Evolutionary conservation across 768 basidiomycete genomes (phyloP).

Genomic region (Favolaschia claudopus): DNA sequence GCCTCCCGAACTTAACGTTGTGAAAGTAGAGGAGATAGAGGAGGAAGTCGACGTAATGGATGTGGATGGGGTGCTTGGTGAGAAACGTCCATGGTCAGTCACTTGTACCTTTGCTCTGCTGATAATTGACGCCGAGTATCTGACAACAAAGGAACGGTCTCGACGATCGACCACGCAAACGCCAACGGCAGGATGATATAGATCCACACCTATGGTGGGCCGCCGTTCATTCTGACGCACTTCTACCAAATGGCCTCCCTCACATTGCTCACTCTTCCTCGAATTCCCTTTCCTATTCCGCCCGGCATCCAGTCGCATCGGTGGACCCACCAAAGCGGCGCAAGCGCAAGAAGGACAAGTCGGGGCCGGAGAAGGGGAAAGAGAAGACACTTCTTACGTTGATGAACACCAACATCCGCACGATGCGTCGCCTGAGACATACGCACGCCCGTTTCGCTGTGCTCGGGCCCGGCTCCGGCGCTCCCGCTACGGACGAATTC

Average conservation of each 20-base stretch:
- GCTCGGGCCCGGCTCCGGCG: constrained; percentile 43
- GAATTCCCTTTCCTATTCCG: neutral
- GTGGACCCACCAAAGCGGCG: constrained; percentile 38
- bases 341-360: constrained; percentile 37
- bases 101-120: neutral
- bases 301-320: constrained; percentile 1
- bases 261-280: constrained; percentile 48
- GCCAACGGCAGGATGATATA: constrained; percentile 58
- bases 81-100: constrained; percentile 63
- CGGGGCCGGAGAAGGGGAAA: constrained; percentile 22
- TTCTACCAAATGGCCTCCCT: constrained; percentile 73
- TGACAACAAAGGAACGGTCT: constrained; percentile 39
- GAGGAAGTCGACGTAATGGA: constrained; percentile 42
- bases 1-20: constrained; percentile 6
- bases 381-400: constrained; percentile 63
- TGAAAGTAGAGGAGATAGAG: constrained; percentile 42
- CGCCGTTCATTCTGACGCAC: constrained; percentile 65
- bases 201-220: constrained; percentile 79
- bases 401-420: constrained; percentile 82
- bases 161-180: constrained; percentile 65
- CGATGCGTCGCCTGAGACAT: constrained; percentile 74
- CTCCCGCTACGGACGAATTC: neutral
- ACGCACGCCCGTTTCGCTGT: constrained; percentile 77
- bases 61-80: constrained; percentile 50
- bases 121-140: neutral